Conservation (phyloP, 208 protist genomes). For the Kentomonas sorsogonicus region DNA sequence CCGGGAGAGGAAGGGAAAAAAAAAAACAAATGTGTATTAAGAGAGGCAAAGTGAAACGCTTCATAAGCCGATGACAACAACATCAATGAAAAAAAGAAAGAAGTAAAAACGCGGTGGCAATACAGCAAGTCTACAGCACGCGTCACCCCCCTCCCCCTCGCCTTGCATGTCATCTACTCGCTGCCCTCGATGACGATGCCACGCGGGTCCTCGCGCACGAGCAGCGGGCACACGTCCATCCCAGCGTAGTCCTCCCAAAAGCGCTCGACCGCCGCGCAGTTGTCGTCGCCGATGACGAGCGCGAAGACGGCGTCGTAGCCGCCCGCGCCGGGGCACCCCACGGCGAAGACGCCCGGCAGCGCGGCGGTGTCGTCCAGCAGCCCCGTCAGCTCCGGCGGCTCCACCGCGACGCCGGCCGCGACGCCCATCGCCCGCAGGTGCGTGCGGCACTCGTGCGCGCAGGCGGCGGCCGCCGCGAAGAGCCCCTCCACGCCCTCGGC, state of each 20-base stretch:
- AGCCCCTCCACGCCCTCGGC: constrained; percentile 19
- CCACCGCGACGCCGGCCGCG: constrained; percentile 72
- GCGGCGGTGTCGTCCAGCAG: constrained; percentile 80
- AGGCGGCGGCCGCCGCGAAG: constrained; percentile 39
- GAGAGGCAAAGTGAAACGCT: too few species aligned
- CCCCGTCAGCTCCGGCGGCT: constrained; percentile 76
- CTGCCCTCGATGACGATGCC: constrained; percentile 42
- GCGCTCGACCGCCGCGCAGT: constrained; percentile 42
- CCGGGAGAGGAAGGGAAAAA: too few species aligned
- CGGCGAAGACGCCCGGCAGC: constrained; percentile 87
- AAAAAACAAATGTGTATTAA: not conserved
- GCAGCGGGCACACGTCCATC: constrained; percentile 71
- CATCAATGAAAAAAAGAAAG: not conserved
- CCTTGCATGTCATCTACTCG: constrained; percentile 4
- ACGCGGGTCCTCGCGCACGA: constrained; percentile 69
- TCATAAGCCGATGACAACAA: too few species aligned
- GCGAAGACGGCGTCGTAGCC: constrained; percentile 93
- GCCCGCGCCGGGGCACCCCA: constrained; percentile 91
- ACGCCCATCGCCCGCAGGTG: constrained; percentile 79
- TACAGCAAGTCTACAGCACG: not conserved
- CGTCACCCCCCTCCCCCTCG: too few species aligned
- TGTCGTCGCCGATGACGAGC: constrained; percentile 64
- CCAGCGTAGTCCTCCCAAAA: constrained; percentile 67
- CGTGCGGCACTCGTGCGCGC: constrained; percentile 35
- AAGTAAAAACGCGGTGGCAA: not conserved